Evolutionary conservation across 192 early-diverging fungal genomes (phyloP).

Genomic region (Geranomyces michiganensis): DNA sequence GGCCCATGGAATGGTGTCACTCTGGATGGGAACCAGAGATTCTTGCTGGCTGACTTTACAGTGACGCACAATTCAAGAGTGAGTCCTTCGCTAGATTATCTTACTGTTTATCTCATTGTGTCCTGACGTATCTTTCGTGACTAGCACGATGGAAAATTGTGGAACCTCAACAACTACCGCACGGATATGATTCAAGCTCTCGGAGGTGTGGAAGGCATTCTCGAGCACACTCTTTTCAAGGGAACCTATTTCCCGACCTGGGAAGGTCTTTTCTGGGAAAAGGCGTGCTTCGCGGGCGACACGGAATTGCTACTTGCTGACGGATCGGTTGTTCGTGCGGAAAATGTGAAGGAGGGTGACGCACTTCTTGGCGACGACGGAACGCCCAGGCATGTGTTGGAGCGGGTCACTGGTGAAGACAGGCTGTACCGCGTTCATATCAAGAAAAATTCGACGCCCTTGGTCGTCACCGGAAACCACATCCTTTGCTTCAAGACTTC

Average conservation of each 20-base stretch:
- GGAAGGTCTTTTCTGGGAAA: slow-evolving; percentile 99
- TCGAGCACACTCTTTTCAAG: slow-evolving; percentile 98
- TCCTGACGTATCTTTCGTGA: not conserved
- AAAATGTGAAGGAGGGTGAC: slow-evolving; percentile 1
- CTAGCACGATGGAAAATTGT: slow-evolving; percentile 86
- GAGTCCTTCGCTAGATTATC: too few species aligned
- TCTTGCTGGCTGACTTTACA: slow-evolving; percentile 7
- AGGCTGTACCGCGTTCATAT: not conserved
- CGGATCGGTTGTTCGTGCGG: not conserved
- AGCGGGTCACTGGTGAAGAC: not conserved
- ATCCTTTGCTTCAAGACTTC: slow-evolving; percentile 1
- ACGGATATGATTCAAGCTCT: slow-evolving; percentile 99
- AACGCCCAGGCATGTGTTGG: not conserved
- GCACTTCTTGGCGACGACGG: slow-evolving; percentile 3
- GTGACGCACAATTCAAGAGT: not conserved
- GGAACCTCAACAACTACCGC: slow-evolving; percentile 96
- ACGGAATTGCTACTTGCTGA: not conserved
- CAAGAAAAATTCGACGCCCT: not conserved
- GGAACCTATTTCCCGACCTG: slow-evolving; percentile 98
- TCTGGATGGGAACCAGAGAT: slow-evolving; percentile 55
- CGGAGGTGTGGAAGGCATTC: slow-evolving; percentile 97
- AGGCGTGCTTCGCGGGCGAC: slow-evolving; percentile 55
- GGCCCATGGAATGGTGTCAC: slow-evolving; percentile 5
- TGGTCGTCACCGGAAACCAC: slow-evolving; percentile 5
- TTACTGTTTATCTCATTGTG: too few species aligned